Evolutionary conservation across 1,284 basidiomycete genomes (phyloP), one percentile per base, ranked within the genome.

Genomic region (Coriolopsis trogii): DNA sequence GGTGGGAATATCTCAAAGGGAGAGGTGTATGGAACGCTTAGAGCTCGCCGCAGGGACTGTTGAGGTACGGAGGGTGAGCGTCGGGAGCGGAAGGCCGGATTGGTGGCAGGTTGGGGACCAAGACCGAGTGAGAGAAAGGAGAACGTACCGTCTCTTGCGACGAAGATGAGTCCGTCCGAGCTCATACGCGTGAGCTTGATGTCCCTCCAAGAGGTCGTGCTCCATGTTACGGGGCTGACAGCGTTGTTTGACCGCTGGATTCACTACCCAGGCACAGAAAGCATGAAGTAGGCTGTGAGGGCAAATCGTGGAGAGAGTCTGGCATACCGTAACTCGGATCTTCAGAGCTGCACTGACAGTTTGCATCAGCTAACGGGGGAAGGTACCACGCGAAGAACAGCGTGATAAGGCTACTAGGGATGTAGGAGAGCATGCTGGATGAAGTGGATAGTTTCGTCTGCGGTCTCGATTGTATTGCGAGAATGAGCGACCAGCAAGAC

Each of bases 181-280:
- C 67, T 74, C 47, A 90, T 69, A 47, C 85, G 71, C 12, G 81
- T 76, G n/a, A 91, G 71, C 70, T 91, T 87, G 37, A 91, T 68
- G 61, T 3, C 79, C 82, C 54, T 90, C 86, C 10, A 74, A 58
- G 6, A 82, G 69, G 6, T 87, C 62, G 88, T 85, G 31, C 67
- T 65, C 88, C 88, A 91, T 6, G 75, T 65, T n/a, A 88, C 63
- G 6, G 76, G 70, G 62, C 83, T 84, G 0, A 79, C 68, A 16
- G 73, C 75, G 50, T 80, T 81, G 60, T 86, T 84, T 10, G 70
- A 71, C 85, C 87, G 89, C 41, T 79, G 69, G n/a, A 74, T 69
- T 3, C 76, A 71, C n/a, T 67, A 64, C 4, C 69, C 59, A 4
- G 88, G 88, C 36, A 79, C 70, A 15, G 70, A 73, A 57, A 90